Conservation (phyloP, 306 rosid species). For the Astragalus membranaceus region DNA sequence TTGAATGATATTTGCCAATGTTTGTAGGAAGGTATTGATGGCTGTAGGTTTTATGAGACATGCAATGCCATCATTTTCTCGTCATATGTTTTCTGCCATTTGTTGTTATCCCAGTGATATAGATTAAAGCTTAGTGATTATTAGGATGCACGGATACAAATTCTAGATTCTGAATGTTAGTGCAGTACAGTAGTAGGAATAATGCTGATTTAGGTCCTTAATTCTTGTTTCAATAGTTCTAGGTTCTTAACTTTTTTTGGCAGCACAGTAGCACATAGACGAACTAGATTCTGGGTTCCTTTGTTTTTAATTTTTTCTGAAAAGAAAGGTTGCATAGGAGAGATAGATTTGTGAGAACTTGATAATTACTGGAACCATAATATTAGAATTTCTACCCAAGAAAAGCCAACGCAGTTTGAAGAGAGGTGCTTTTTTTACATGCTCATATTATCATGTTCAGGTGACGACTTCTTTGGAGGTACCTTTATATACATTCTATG, state of each 20-base stretch:
- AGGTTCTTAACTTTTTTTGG: neutral
- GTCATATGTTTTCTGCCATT: neutral
- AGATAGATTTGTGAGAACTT: neutral
- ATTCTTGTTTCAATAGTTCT: neutral
- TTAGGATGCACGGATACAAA: neutral
- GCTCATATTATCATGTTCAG: neutral
- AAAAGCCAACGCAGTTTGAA: neutral
- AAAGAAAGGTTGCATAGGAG: neutral
- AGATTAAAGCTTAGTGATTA: slow-evolving; percentile 1
- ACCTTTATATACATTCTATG: neutral
- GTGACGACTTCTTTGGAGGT: neutral
- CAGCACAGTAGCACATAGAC: neutral
- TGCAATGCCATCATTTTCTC: neutral
- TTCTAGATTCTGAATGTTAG: neutral
- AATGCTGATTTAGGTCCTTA: neutral
- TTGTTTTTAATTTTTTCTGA: neutral
- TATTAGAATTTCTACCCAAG: neutral
- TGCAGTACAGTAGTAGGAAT: neutral
- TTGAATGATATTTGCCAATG: slow-evolving; percentile 1
- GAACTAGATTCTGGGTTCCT: neutral
- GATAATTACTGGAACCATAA: neutral
- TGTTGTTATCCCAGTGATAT: neutral
- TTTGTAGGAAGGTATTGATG: slow-evolving; percentile 14
- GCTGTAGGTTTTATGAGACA: neutral
- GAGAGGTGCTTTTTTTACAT: neutral